Percentiles rank a stretch among this genome's conserved stretches.
phyloP scores from a whole-genome alignment of 2,329 filamentous ascomycete genomes.

The Grosmannia serpens region DNA sequence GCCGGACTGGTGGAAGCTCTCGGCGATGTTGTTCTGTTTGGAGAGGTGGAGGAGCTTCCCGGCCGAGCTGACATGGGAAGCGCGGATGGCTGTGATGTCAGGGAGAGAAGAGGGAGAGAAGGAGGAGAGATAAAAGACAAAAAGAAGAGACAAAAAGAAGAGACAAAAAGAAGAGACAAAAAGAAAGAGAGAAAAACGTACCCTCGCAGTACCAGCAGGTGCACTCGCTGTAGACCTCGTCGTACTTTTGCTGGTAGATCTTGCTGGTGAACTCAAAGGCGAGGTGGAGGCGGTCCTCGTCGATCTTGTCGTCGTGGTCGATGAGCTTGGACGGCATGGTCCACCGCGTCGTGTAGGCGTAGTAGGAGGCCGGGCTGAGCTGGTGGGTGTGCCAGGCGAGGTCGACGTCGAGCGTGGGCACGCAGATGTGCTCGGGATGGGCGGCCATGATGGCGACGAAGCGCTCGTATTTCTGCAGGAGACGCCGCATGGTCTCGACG shows the following conservation, averaged over 20 bases:
- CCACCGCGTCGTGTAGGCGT: conserved; percentile 36
- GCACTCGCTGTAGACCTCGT: conserved; percentile 62
- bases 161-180: not conserved
- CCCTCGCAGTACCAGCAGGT: conserved; percentile 78
- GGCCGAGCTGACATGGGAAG: conserved; percentile 37
- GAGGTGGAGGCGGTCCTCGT: conserved; percentile 50
- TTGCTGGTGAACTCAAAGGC: conserved; percentile 65
- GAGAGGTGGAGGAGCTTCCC: conserved; percentile 33
- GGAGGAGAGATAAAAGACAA: not conserved
- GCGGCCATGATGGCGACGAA: conserved; percentile 49
- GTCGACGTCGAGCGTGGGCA: conserved; percentile 66
- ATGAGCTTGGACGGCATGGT: conserved; percentile 44
- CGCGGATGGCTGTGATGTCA: conserved; percentile 34
- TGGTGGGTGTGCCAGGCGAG: conserved; percentile 76
- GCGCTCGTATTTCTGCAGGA: conserved; percentile 52
- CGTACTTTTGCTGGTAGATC: conserved; percentile 52
- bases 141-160: conserved; percentile 1
- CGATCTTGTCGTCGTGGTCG: conserved; percentile 77
- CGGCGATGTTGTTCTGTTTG: conserved; percentile 30
- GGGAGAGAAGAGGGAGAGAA: not conserved
- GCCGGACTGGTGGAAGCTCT: conserved; percentile 37
- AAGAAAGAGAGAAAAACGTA: conserved; percentile 11
- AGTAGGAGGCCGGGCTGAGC: conserved; percentile 53
- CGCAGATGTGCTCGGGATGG: conserved; percentile 35
- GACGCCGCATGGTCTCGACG: conserved; percentile 48